Evolutionary conservation across 2,329 filamentous ascomycete species (phyloP).

Genomic region (Apiospora saccharicola): DNA sequence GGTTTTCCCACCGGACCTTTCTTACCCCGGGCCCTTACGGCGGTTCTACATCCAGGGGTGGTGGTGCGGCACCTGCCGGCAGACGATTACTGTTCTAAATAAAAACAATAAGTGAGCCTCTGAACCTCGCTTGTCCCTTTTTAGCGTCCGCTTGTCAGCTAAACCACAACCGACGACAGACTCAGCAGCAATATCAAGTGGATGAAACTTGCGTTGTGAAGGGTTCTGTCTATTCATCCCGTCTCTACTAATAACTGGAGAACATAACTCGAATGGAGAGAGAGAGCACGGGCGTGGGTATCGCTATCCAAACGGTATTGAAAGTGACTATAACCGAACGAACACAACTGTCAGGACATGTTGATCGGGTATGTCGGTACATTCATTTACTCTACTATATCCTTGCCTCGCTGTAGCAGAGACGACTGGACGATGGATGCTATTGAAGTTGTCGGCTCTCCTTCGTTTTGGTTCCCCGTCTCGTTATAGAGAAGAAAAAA

Average conservation of each 20-base stretch:
- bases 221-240: background rate
- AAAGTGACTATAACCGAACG: background rate
- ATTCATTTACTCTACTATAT: background rate
- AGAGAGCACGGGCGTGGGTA: background rate
- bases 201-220: background rate
- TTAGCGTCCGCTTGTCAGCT: constrained; percentile 20
- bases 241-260: background rate
- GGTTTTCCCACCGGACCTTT: background rate
- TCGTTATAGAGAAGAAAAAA: background rate
- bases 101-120: constrained; percentile 16
- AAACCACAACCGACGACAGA: constrained; percentile 15
- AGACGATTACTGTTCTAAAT: constrained; percentile 22
- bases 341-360: background rate
- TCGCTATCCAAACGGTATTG: background rate
- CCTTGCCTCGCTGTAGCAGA: background rate
- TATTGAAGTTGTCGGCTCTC: background rate
- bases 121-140: constrained; percentile 15
- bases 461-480: background rate
- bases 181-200: background rate
- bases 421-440: background rate
- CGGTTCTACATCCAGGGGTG: constrained; percentile 21
- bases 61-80: constrained; percentile 24
- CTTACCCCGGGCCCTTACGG: background rate
- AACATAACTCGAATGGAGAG: background rate
- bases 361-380: background rate